Conservation (phyloP, 257 asterid genomes). For the Nicotiana noctiflora region DNA sequence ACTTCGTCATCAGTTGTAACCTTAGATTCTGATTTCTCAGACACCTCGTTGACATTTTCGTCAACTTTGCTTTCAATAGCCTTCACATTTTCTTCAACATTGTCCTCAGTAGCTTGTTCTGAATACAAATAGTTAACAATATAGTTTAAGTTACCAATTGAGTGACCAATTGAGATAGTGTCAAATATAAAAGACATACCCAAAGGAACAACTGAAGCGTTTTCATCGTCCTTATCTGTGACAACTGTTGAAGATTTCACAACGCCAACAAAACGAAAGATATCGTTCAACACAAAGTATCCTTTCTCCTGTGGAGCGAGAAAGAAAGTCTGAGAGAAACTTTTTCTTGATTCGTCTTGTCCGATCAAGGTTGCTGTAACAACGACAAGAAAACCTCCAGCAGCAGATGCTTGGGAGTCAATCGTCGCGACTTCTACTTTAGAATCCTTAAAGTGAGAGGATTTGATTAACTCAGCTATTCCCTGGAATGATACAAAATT, state of each 20-base stretch:
- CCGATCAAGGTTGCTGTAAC: constrained; percentile 37
- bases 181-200: neutral
- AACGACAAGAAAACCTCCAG: constrained; percentile 40
- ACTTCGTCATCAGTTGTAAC: neutral
- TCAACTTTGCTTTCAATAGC: neutral
- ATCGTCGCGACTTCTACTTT: constrained; percentile 19
- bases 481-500: constrained; percentile 25
- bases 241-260: neutral
- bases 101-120: neutral
- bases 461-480: constrained; percentile 44
- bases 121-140: neutral
- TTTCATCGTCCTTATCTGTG: constrained; percentile 12
- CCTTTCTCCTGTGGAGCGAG: constrained; percentile 49
- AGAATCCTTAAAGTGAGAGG: constrained; percentile 37
- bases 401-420: constrained; percentile 38
- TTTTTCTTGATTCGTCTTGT: constrained; percentile 21
- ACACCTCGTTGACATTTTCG: neutral
- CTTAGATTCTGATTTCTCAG: neutral
- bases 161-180: neutral
- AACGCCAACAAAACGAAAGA: constrained; percentile 15
- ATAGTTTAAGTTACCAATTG: neutral
- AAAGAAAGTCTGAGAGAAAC: constrained; percentile 51
- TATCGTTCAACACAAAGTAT: constrained; percentile 54
- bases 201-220: neutral
- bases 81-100: neutral